phyloP scores from a whole-genome alignment of 306 rosid genomes.

The Vicia sativa region DNA sequence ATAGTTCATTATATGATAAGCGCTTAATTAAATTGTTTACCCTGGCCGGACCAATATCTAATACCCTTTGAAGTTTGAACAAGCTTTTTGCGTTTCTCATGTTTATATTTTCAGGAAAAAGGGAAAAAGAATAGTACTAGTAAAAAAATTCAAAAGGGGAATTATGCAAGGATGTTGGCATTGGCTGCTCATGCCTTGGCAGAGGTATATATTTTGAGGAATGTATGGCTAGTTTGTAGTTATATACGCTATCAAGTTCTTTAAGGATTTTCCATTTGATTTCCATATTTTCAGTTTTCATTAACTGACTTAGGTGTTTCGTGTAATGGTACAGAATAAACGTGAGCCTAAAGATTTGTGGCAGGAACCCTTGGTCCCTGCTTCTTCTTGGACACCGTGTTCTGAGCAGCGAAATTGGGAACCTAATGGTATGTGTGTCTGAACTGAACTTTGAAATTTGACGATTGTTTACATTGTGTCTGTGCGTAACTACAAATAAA shows the following conservation, averaged over 20 bases:
- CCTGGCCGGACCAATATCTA: neutral
- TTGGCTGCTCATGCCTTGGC: constrained; percentile 95
- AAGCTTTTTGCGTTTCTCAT: constrained; percentile 27
- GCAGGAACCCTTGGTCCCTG: constrained; percentile 86
- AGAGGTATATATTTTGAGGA: constrained; percentile 65
- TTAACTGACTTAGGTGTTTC: constrained; percentile 40
- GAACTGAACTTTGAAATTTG: constrained; percentile 15
- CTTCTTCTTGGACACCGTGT: constrained; percentile 93
- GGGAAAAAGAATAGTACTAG: constrained; percentile 54
- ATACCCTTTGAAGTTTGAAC: constrained; percentile 3
- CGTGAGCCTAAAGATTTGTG: constrained; percentile 96
- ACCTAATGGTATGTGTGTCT: constrained; percentile 58
- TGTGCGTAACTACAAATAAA: constrained; percentile 26
- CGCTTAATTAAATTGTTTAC: neutral
- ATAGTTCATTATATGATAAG: neutral
- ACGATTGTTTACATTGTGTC: constrained; percentile 7
- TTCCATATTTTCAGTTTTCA: constrained; percentile 33
- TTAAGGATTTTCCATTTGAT: constrained; percentile 11
- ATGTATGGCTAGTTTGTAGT: constrained; percentile 27
- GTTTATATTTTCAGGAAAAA: constrained; percentile 57
- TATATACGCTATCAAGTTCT: constrained; percentile 6
- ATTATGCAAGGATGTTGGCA: constrained; percentile 76
- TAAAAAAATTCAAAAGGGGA: constrained; percentile 57
- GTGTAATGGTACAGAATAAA: constrained; percentile 59
- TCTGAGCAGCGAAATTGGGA: constrained; percentile 83